Base-by-base conservation (phyloP, 805 yeast genomes). In the Yamadazyma nakazawae region DNA sequence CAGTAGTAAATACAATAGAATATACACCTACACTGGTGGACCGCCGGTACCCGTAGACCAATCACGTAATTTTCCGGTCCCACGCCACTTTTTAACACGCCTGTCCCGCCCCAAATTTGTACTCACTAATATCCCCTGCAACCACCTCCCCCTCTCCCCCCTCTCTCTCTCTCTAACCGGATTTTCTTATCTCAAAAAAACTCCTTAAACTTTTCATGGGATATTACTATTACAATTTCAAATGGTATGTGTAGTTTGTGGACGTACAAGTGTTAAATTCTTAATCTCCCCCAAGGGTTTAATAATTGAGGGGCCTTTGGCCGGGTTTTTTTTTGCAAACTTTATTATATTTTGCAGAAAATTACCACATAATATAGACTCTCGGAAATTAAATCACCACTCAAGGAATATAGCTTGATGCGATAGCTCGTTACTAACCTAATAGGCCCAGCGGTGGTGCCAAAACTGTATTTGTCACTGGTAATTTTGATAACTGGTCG, bases 401-500 rank as follows among this genome's bases (percentile, higher is more conserved):
- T 5, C n/a, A 28, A 12, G 5, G 32, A 13, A 28, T 11, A 5
- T 10, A 10, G 37, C 37, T 34, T 14, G 4, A 3, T 6, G 18
- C 17, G 14, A n/a, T 4, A 11, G 10, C 25, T 12, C 37, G 25
- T 13, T 43, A 43, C 40, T 37, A 37, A 43, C 41, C 10, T 3
- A 12, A 8, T 26, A 45, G 47, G 47, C 43, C 43, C 8, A 13
- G 25, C 17, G 28, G 21, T 7, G 42, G 28, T 8, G n/a, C 24
- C 11, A 28, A 13, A 3, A 21, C 42, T 14, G 48, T 71, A 21
- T 63, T 62, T 25, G 64, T 71, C 18, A 70, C 76, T 1, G 77
- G 77, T 5, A 62, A 56, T 52, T 72, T 72, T 52, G 75, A 71
- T 50, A 54, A 64, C 46, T 72, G 77, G 77, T 47, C 64, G 11